Evolutionary conservation across 2,329 filamentous ascomycete genomes (phyloP).

Genomic region (Xylaria sp.): DNA sequence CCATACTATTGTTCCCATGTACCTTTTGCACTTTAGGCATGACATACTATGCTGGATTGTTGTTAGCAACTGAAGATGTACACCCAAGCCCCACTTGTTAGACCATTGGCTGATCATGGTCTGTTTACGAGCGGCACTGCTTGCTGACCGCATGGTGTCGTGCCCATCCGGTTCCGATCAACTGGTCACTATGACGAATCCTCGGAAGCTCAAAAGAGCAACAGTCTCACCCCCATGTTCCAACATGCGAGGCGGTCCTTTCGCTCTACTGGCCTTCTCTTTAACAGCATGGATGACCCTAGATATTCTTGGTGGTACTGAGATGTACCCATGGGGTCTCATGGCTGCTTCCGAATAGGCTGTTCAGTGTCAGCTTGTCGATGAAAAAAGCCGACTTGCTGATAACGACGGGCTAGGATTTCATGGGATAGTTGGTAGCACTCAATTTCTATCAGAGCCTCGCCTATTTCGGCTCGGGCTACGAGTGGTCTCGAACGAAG

Average conservation of each 20-base stretch:
- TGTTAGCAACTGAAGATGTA: constrained; percentile 25
- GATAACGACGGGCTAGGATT: constrained; percentile 12
- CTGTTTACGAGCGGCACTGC: constrained; percentile 44
- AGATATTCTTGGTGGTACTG: constrained; percentile 1
- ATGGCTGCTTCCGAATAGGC: neutral
- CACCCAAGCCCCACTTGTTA: constrained; percentile 25
- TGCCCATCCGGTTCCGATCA: constrained; percentile 2
- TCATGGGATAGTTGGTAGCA: constrained; percentile 2
- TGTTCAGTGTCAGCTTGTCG: neutral
- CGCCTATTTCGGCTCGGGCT: neutral
- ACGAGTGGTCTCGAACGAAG: constrained; percentile 2
- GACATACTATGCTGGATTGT: constrained; percentile 12
- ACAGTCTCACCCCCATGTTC: constrained; percentile 4
- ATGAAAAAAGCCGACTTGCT: constrained; percentile 29
- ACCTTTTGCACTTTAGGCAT: constrained; percentile 29
- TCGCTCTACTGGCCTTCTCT: neutral
- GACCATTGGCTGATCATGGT: constrained; percentile 37
- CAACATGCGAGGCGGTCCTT: neutral
- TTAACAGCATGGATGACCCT: neutral
- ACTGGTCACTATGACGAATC: constrained; percentile 6
- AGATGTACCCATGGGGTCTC: neutral
- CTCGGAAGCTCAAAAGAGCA: neutral
- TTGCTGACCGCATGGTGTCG: constrained; percentile 40
- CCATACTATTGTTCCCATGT: constrained; percentile 8
- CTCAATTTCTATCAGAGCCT: constrained; percentile 24